Evolutionary conservation across 2,329 filamentous ascomycete species (phyloP), one percentile per base, ranked within the genome.

Genomic region (Epichloe amarillans): DNA sequence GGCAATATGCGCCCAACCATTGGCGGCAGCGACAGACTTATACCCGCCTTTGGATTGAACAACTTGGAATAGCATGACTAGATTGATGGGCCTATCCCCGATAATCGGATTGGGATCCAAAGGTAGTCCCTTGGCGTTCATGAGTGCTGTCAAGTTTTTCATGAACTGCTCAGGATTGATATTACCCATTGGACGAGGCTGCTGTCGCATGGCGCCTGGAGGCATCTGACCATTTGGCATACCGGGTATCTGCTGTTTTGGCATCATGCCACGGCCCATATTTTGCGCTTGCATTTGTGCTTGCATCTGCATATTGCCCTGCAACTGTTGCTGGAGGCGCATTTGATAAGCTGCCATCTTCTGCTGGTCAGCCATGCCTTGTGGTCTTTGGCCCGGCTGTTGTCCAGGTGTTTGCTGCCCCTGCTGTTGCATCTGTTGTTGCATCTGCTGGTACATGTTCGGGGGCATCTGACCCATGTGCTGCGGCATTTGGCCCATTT

Each of bases 331-430:
- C 60, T 94, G 86, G 49, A 94, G 68, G 54, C 87, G 84, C 80
- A 94, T 86, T 58, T 94, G 87, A 61, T 94, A 91, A 46, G 84
- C 69, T 51, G 80, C 75, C 64, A 88, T 77, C 60, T 88, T 84
- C 56, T 88, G 82, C 60, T 87, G 83, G 40, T 87, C 84, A 55
- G 86, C 58, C 52, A 67, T 59, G 17, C 55, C 58, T 39, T 60
- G 57, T 35, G 59, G 50, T 23, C 54, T 62, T 33, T 64, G 61
- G 44, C 60, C 58, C 50, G 82, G 79, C 47, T 82, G 75, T 60
- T 88, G 84, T 47, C 81, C 77, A 58, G 88, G 84, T 47, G 89
- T 68, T 53, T 84, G 84, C 74, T 57, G 55, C 10, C 61, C 59
- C 30, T 61, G 60, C 26, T 60, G 62, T 37, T 61, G 58, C 78